Evolutionary conservation across 2,329 filamentous ascomycete species (phyloP).

Genomic region (Juglanconis sp.): DNA sequence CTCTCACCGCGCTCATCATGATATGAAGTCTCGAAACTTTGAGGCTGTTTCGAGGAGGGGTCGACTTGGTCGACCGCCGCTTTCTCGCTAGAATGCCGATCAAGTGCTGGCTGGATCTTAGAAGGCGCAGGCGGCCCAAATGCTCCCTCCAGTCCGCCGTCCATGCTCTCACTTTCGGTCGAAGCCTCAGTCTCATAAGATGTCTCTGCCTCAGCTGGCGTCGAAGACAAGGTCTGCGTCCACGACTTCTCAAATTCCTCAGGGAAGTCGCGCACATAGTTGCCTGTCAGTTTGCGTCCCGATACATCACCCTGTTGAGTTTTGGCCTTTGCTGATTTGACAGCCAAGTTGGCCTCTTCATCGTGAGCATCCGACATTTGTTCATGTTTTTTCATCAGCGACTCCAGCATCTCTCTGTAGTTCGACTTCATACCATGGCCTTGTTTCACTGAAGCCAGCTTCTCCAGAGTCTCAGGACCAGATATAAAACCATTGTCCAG

Average conservation of each 20-base stretch:
- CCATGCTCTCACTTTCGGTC: constrained; percentile 8
- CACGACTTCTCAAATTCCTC: constrained; percentile 47
- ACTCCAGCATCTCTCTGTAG: constrained; percentile 27
- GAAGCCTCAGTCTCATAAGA: neutral
- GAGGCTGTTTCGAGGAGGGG: constrained; percentile 41
- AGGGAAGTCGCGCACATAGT: constrained; percentile 49
- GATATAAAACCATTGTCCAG: constrained; percentile 27
- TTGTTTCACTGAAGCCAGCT: constrained; percentile 13
- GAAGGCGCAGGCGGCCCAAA: neutral
- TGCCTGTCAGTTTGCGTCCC: constrained; percentile 38
- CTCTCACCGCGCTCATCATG: constrained; percentile 38
- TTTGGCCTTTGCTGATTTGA: constrained; percentile 22
- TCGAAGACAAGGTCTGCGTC: constrained; percentile 24
- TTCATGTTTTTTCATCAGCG: constrained; percentile 27
- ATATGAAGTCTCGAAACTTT: constrained; percentile 48
- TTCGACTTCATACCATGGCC: constrained; percentile 11
- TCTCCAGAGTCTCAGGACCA: constrained; percentile 23
- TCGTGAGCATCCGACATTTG: constrained; percentile 29
- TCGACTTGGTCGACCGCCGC: constrained; percentile 26
- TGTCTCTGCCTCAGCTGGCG: constrained; percentile 4
- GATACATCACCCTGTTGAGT: neutral
- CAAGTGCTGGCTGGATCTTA: constrained; percentile 24
- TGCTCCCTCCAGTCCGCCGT: constrained; percentile 14
- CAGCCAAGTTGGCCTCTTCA: constrained; percentile 23
- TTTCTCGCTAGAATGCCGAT: constrained; percentile 19